Percentiles rank a stretch among this genome's conserved stretches.
phyloP scores from a whole-genome alignment of 2,329 filamentous ascomycete genomes.

The Neobulgaria alba region DNA sequence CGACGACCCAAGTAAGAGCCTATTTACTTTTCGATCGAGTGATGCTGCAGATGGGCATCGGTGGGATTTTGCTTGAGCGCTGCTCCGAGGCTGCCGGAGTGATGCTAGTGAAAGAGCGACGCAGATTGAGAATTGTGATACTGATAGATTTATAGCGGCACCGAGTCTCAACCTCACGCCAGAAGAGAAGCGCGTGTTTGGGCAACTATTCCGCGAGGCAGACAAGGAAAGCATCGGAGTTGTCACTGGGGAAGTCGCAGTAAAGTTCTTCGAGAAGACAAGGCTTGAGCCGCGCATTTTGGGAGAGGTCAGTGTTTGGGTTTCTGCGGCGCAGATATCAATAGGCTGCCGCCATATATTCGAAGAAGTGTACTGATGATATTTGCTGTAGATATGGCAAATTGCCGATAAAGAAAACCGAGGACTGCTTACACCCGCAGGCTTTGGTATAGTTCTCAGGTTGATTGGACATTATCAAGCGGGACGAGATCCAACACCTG shows the following conservation, averaged over 20 bases:
- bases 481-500: conserved; percentile 68
- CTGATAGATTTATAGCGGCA: conserved; percentile 34
- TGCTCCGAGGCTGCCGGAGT: neutral
- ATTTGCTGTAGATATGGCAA: conserved; percentile 75
- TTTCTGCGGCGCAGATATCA: neutral
- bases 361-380: conserved; percentile 16
- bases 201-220: conserved; percentile 85
- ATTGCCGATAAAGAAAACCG: conserved; percentile 96
- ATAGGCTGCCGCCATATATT: neutral
- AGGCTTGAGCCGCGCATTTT: conserved; percentile 76
- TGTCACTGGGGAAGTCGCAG: conserved; percentile 89
- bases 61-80: neutral
- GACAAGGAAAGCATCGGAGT: conserved; percentile 88
- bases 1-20: conserved; percentile 28
- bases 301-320: conserved; percentile 57
- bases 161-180: conserved; percentile 76
- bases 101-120: neutral
- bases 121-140: conserved; percentile 1
- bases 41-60: neutral
- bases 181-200: conserved; percentile 91
- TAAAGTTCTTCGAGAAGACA: conserved; percentile 97
- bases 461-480: conserved; percentile 95
- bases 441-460: conserved; percentile 86
- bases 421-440: conserved; percentile 82
- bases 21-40: conserved; percentile 49